Base-by-base conservation (phyloP, 2,329 filamentous ascomycete genomes). In the Monosporascus sp. region DNA sequence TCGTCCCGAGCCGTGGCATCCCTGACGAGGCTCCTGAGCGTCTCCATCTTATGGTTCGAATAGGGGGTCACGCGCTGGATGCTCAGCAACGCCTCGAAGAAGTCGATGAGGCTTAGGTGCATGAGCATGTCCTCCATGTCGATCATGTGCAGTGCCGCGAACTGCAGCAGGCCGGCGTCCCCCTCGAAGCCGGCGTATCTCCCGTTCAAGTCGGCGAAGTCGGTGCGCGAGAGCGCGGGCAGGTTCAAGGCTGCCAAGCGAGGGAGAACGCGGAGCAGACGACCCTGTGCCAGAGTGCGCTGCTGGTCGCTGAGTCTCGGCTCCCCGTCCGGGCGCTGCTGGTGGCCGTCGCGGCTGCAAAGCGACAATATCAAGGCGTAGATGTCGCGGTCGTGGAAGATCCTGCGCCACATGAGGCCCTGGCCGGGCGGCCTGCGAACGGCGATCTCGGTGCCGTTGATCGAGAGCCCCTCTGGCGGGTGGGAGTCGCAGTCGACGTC, bases 111-210 rank as follows among this genome's bases (percentile, higher is more conserved):
- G 51, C 59, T 78, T 7, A 78, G 65, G 44, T 77, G 73, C 75
- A 83, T 78, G 22, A 84, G 69, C 20, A 68, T 54, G 52, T 83
- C 81, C 1, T 68, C 62, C 52, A 62, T 71, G 54, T 79, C 76
- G 26, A 82, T 71, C 80, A 83, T 82, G 51, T 61, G 68, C 27
- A 82, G 64, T 7, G 76, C 74, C 4, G 76, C 78, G 62, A 79
- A 83, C 45, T 77, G 75, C 5, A 84, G 67, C 5, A 83, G 58
- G 0, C 77, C 77, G 6, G 68, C 61, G 4, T 70, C 54, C 3
- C 49, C 52, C 3, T 61, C 65, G 3, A 63, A 53, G 2, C 57
- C 52, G 3, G 61, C 62, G 16, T 63, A 59, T 45, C 53, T 24
- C 59, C 60, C 49, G 26, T 71, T 69, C 3, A 74, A 58, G 11